phyloP scores from a whole-genome alignment of 352 stramenopile species.

The Halophytophthora batemanensis region DNA sequence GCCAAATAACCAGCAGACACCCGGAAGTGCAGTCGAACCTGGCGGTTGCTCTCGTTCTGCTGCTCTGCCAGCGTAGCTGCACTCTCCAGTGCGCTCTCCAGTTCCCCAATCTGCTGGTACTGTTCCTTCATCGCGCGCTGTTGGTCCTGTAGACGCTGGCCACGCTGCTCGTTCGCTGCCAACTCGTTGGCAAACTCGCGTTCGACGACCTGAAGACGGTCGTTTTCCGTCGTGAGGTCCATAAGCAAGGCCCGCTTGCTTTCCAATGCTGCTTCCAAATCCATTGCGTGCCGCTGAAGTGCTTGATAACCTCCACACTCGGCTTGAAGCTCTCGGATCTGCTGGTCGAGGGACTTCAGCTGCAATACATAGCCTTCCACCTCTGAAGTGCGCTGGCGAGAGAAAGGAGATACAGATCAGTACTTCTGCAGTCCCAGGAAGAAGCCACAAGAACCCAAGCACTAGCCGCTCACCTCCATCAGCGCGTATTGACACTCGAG shows the following conservation, averaged over 20 bases:
- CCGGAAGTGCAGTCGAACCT: slow-evolving; percentile 16
- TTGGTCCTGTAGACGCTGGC: slow-evolving; percentile 16
- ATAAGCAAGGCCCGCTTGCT: slow-evolving; percentile 15
- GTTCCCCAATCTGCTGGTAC: slow-evolving; percentile 7
- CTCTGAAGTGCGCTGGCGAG: slow-evolving; percentile 16
- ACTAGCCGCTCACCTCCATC: slow-evolving; percentile 18
- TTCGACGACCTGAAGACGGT: slow-evolving; percentile 28
- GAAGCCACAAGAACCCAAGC: not conserved
- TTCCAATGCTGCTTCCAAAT: slow-evolving; percentile 12
- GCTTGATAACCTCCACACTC: slow-evolving; percentile 14
- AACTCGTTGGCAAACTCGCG: slow-evolving; percentile 20
- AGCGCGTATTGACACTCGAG: slow-evolving; percentile 20
- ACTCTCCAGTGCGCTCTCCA: slow-evolving; percentile 22
- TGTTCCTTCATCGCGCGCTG: slow-evolving; percentile 12
- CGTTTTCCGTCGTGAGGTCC: slow-evolving; percentile 30
- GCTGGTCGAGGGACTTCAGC: slow-evolving; percentile 18
- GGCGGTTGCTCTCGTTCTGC: slow-evolving; percentile 32
- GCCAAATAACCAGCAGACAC: not conserved
- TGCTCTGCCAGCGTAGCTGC: slow-evolving; percentile 30
- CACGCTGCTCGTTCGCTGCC: slow-evolving; percentile 8
- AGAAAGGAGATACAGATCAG: slow-evolving; percentile 4
- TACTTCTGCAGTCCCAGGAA: not conserved
- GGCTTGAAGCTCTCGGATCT: slow-evolving; percentile 18
- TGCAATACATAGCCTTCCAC: slow-evolving; percentile 21
- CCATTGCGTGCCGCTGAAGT: slow-evolving; percentile 22